Evolutionary conservation across 2,329 filamentous ascomycete genomes (phyloP).

Genomic region (Capronia coronata): DNA sequence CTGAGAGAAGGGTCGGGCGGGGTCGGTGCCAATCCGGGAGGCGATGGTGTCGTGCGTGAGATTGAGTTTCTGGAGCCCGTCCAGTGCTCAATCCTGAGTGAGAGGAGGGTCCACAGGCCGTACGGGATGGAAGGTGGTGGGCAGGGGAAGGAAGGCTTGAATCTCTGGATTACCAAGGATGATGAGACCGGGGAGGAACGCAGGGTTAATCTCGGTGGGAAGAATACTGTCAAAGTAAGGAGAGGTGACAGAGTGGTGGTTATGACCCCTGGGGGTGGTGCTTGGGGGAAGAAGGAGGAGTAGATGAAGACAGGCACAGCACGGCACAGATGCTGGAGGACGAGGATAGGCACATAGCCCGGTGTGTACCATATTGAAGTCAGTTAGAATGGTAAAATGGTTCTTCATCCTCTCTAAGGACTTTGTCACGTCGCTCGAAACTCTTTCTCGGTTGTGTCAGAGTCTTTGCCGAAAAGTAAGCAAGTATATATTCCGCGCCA

Average conservation of each 20-base stretch:
- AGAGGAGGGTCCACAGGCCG: conserved; percentile 26
- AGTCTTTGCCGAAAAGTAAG: too few species aligned
- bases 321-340: too few species aligned
- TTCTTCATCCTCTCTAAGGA: too few species aligned
- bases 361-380: too few species aligned
- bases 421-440: too few species aligned
- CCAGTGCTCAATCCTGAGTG: conserved; percentile 48
- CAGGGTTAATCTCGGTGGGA: conserved; percentile 27
- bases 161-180: conserved; percentile 27
- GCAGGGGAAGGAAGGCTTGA: conserved; percentile 23
- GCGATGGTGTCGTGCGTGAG: conserved; percentile 69
- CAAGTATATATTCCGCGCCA: too few species aligned
- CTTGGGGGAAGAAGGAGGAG: conserved; percentile 11
- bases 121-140: conserved; percentile 30
- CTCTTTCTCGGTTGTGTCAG: too few species aligned
- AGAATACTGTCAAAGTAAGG: conserved; percentile 28
- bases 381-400: too few species aligned
- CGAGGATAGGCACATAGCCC: too few species aligned
- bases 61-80: conserved; percentile 75
- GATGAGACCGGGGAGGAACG: conserved; percentile 13
- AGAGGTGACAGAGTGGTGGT: conserved; percentile 37
- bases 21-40: conserved; percentile 60
- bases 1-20: conserved; percentile 60
- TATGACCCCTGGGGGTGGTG: conserved; percentile 22
- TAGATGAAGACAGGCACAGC: too few species aligned